These are phyloP conservation scores for Amesomyces nigricolor DNA, from an alignment of 2,329 filamentous ascomycete species.

Conservation along the genomic window DNA sequence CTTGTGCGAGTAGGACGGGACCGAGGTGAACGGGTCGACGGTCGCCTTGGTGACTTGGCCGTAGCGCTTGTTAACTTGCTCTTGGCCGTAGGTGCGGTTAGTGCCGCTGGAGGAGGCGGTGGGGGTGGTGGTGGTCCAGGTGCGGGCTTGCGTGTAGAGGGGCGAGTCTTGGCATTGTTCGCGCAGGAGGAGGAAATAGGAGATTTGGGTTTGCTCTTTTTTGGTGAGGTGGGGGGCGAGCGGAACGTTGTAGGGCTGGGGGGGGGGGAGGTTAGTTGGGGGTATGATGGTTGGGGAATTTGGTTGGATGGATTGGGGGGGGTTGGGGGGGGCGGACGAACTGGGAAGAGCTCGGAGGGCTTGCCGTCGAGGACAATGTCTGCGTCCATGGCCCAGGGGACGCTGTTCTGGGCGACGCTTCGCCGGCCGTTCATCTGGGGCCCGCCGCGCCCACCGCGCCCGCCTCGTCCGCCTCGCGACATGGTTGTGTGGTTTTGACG, in stretches of 20 bases:
- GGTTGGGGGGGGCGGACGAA: too few species aligned
- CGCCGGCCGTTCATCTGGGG: slow-evolving; percentile 40
- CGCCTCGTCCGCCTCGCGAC: slow-evolving; percentile 49
- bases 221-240: slow-evolving; percentile 38
- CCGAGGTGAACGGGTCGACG: slow-evolving; percentile 52
- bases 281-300: background rate
- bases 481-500: slow-evolving; percentile 30
- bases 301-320: background rate
- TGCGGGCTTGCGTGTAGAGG: slow-evolving; percentile 52
- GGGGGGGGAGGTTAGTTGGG: background rate
- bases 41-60: slow-evolving; percentile 50
- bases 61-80: slow-evolving; percentile 54
- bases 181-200: slow-evolving; percentile 50
- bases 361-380: slow-evolving; percentile 43
- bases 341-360: slow-evolving; percentile 56
- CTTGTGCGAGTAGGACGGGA: slow-evolving; percentile 53
- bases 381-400: slow-evolving; percentile 53
- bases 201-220: slow-evolving; percentile 43
- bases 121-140: slow-evolving; percentile 24
- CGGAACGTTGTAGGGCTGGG: slow-evolving; percentile 47
- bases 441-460: slow-evolving; percentile 30
- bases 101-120: slow-evolving; percentile 12
- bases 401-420: slow-evolving; percentile 39
- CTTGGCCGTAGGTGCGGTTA: slow-evolving; percentile 47
- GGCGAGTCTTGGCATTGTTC: slow-evolving; percentile 51